Conservation (phyloP, 805 yeast species). For the Kodamaea restingae region DNA sequence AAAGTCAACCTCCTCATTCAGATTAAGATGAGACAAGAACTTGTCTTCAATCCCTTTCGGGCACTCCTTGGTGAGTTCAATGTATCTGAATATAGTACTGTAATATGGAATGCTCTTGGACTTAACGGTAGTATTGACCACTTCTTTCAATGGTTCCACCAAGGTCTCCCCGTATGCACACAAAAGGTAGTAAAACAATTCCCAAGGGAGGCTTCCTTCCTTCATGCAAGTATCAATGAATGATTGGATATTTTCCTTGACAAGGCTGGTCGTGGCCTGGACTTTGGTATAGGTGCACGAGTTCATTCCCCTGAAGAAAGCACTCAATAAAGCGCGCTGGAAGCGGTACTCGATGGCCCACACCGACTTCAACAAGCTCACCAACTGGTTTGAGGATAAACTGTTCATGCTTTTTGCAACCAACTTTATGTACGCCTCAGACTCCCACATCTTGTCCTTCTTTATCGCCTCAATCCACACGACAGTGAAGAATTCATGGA, state of each 20-base stretch:
- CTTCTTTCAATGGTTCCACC: constrained; percentile 3
- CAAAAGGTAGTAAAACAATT: constrained; percentile 42
- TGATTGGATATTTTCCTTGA: constrained; percentile 9
- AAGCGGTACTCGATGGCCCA: constrained; percentile 6
- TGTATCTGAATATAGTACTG: constrained; percentile 44
- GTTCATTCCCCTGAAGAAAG: constrained; percentile 40
- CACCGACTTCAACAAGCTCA: constrained; percentile 8
- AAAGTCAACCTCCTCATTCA: constrained; percentile 4
- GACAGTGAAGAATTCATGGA: constrained; percentile 41
- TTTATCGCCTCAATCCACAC: constrained; percentile 39
- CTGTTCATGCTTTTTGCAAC: constrained; percentile 40
- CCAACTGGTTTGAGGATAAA: constrained; percentile 47
- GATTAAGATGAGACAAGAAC: constrained; percentile 1
- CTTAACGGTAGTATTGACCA: neutral
- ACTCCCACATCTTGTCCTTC: constrained; percentile 20
- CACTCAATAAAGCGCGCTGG: constrained; percentile 13
- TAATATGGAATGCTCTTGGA: constrained; percentile 19
- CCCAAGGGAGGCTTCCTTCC: constrained; percentile 34
- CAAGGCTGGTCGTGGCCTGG: constrained; percentile 11
- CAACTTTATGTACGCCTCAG: constrained; percentile 25
- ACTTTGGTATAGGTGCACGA: constrained; percentile 21
- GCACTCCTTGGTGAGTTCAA: constrained; percentile 38
- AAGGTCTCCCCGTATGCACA: constrained; percentile 40
- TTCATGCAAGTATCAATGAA: constrained; percentile 14
- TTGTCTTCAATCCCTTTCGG: neutral